A percentile compares a stretch with the other conserved stretches of the same genome.
phyloP scores from a whole-genome alignment of 2,329 filamentous ascomycete species.

The Torrubiella hemipterigena region DNA sequence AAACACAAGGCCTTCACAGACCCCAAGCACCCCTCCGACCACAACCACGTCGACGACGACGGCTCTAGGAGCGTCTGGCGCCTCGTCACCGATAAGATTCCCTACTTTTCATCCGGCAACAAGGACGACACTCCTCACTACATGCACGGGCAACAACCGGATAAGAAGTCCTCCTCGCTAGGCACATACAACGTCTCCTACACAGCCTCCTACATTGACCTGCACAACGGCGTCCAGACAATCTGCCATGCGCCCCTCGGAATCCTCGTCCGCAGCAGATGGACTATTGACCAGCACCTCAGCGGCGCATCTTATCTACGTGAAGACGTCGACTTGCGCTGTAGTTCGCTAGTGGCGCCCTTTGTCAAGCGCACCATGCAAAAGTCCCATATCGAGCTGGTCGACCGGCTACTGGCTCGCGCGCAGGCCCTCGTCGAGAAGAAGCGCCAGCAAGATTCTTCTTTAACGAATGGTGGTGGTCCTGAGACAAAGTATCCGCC shows the following conservation, averaged over 20 bases:
- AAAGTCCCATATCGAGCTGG: conserved; percentile 59
- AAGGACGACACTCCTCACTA: conserved; percentile 4
- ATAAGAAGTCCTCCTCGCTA: too few relatives aligned
- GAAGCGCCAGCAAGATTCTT: too few relatives aligned
- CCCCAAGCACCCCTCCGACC: conserved; percentile 51
- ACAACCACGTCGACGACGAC: conserved; percentile 61
- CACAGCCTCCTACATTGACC: conserved; percentile 68
- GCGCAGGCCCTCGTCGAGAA: conserved; percentile 12
- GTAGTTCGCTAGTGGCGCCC: conserved; percentile 60
- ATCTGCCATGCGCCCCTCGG: conserved; percentile 76
- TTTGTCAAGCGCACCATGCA: conserved; percentile 79
- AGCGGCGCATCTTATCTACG: conserved; percentile 70
- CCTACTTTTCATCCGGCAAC: conserved; percentile 55
- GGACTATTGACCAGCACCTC: conserved; percentile 61
- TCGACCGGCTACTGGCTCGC: conserved; percentile 43
- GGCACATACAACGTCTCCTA: conserved; percentile 60
- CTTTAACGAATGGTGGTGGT: too few relatives aligned
- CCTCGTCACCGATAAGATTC: conserved; percentile 63
- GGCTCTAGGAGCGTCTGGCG: too few relatives aligned
- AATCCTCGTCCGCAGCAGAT: conserved; percentile 66
- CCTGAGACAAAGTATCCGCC: too few relatives aligned
- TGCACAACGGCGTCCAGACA: conserved; percentile 62
- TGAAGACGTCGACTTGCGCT: conserved; percentile 75
- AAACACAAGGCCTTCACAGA: conserved; percentile 57
- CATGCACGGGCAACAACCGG: too few relatives aligned